Base-by-base conservation (phyloP, 2,329 filamentous ascomycete species). In the Penicillium psychrosexuale region DNA sequence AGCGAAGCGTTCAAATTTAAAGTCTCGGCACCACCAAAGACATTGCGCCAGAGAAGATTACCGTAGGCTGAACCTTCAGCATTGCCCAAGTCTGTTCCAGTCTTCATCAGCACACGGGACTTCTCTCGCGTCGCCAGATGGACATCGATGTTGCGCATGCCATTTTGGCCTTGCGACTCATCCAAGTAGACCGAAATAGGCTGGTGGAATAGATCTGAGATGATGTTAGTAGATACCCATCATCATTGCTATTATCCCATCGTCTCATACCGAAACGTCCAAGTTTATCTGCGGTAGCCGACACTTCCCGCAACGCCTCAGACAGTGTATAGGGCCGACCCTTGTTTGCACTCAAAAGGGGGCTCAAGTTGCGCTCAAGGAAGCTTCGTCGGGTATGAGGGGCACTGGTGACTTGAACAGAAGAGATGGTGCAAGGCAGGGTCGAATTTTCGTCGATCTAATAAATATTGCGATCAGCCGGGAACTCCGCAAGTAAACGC, bases 1-100 rank as follows among this genome's bases (percentile, higher is more conserved):
- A 92, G 78, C 31, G 91, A 92, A 46, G 90, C 92, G 67, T 96
- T 93, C 56, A 96, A 78, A 49, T 90, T 90, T 59, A 99, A 77
- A 53, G 88, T 89, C 77, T 99, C 94, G 24, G 92, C 94, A 37
- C 94, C 94, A 48, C 94, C 94, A 70, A 99, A 90, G 56, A 99
- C 82, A 75, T 99, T 99, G 63, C 94, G 87, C 79, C 91, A 87
- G 48, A 93, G 81, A 42, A 91, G 82, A 63, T 94, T 93, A 62
- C 90, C 87, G 69, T 96, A 97, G 4, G 92, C 93, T 8, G 92
- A 96, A 34, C 93, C 94, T 74, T 99, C 94, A 22, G 90, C 86
- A 69, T 95, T 96, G 59, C 94, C 94, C 43, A 96, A 82, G 70
- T 97, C 93, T 8, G 94, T 97, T 56, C 94, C 94, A 0, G 92